A percentile compares a stretch with the other conserved stretches of the same genome.
Evolutionary conservation across 2,329 filamentous ascomycete species (phyloP).

Genomic region (Cladosporium sp.): DNA sequence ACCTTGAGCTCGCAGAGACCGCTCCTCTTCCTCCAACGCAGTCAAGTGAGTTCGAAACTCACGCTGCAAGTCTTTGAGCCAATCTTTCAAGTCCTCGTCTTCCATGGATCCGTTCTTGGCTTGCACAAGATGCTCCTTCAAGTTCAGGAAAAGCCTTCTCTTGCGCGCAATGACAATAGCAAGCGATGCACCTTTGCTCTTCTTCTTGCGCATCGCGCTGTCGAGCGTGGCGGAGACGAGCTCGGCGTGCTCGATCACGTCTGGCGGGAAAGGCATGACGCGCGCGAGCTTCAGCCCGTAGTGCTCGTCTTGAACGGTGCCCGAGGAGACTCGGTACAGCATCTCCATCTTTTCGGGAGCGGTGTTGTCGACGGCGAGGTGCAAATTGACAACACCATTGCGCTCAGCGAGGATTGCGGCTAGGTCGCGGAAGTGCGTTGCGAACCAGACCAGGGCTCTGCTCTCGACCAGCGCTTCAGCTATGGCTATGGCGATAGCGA

Average conservation of each 20-base stretch:
- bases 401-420: constrained; percentile 68
- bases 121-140: constrained; percentile 67
- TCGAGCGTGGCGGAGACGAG: constrained; percentile 58
- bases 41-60: constrained; percentile 72
- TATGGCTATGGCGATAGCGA: constrained; percentile 84
- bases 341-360: constrained; percentile 66
- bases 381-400: constrained; percentile 73
- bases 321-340: constrained; percentile 76
- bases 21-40: constrained; percentile 49
- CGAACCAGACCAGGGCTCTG: constrained; percentile 78
- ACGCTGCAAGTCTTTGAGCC: constrained; percentile 61
- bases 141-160: constrained; percentile 64
- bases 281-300: constrained; percentile 82
- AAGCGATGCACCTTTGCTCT: constrained; percentile 53
- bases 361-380: constrained; percentile 62
- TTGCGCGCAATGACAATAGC: constrained; percentile 55
- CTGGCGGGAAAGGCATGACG: constrained; percentile 63
- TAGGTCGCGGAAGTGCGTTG: constrained; percentile 84
- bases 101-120: constrained; percentile 59
- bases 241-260: constrained; percentile 63
- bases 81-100: constrained; percentile 55
- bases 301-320: constrained; percentile 62
- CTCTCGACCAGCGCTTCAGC: constrained; percentile 80
- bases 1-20: constrained; percentile 2
- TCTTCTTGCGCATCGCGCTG: constrained; percentile 43